phyloP scores from a whole-genome alignment of 148 eudicot genomes.

The Spergularia bocconei region DNA sequence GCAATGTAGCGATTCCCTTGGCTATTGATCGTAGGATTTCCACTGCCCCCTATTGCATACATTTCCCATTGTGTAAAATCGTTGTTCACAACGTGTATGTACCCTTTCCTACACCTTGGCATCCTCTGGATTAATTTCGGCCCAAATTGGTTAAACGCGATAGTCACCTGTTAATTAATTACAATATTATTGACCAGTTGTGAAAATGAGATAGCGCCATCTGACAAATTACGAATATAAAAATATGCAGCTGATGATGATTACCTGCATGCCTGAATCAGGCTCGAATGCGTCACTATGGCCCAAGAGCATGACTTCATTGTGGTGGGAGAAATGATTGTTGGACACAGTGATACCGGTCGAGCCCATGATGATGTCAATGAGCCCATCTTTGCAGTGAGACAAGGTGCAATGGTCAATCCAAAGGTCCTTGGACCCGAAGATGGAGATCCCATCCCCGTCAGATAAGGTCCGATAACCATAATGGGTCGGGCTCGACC shows the following conservation, averaged over 20 bases:
- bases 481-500: slow-evolving; percentile 78
- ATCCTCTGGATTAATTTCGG: slow-evolving; percentile 78
- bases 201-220: not conserved
- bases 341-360: slow-evolving; percentile 82
- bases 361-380: slow-evolving; percentile 85
- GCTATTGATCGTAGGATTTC: slow-evolving; percentile 89
- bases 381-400: slow-evolving; percentile 76
- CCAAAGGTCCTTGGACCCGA: slow-evolving; percentile 76
- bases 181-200: not conserved
- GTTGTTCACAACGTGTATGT: slow-evolving; percentile 90
- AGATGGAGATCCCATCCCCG: slow-evolving; percentile 88
- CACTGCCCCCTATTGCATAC: slow-evolving; percentile 98
- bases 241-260: not conserved
- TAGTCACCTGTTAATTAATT: slow-evolving; percentile 40
- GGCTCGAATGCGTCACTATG: slow-evolving; percentile 74
- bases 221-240: not conserved
- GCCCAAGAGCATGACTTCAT: slow-evolving; percentile 84
- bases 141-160: slow-evolving; percentile 86
- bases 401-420: slow-evolving; percentile 83
- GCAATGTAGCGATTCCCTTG: slow-evolving; percentile 96
- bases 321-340: slow-evolving; percentile 76
- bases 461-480: slow-evolving; percentile 62
- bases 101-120: slow-evolving; percentile 94
- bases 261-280: slow-evolving; percentile 71
- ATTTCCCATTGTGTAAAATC: slow-evolving; percentile 91